phyloP scores from a whole-genome alignment of 2,329 filamentous ascomycete species.

The Incumbomyces lentus region DNA sequence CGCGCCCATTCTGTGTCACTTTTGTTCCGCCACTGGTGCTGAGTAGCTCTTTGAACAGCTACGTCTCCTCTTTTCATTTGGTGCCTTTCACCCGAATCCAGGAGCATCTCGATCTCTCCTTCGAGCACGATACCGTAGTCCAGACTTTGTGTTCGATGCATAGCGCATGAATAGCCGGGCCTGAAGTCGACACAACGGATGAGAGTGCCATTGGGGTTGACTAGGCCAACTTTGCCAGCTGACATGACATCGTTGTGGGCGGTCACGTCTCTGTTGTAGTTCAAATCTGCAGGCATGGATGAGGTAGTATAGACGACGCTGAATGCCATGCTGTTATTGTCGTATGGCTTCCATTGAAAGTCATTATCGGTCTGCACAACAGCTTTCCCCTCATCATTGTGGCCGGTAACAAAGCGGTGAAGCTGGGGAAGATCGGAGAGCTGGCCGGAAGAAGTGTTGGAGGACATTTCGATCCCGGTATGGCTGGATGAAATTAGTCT shows the following conservation, averaged over 20 bases:
- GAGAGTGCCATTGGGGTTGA: slow-evolving; percentile 23
- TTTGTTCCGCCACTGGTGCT: slow-evolving; percentile 32
- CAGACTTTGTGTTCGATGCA: slow-evolving; percentile 46
- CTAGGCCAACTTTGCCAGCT: slow-evolving; percentile 26
- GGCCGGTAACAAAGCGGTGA: slow-evolving; percentile 29
- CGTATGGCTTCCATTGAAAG: slow-evolving; percentile 23
- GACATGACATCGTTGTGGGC: slow-evolving; percentile 24
- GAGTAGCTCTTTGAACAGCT: slow-evolving; percentile 43
- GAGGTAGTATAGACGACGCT: slow-evolving; percentile 33
- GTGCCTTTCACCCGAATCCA: slow-evolving; percentile 43
- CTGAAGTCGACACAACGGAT: slow-evolving; percentile 32
- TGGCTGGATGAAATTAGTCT: too few relatives aligned
- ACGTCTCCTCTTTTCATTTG: slow-evolving; percentile 43
- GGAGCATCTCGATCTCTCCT: slow-evolving; percentile 41
- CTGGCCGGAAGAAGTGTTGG: slow-evolving; percentile 15
- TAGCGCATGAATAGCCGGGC: slow-evolving; percentile 33
- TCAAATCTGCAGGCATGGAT: slow-evolving; percentile 28
- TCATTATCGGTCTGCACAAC: slow-evolving; percentile 26
- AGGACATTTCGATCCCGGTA: background rate
- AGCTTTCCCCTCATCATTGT: slow-evolving; percentile 28
- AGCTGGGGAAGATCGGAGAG: slow-evolving; percentile 22
- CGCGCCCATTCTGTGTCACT: slow-evolving; percentile 19
- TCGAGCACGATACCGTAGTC: slow-evolving; percentile 48
- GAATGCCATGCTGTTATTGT: slow-evolving; percentile 28
- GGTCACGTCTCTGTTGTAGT: slow-evolving; percentile 26